Base-by-base conservation (phyloP, 1,139 yeast species). In the Nakaseomyces bracarensis region DNA sequence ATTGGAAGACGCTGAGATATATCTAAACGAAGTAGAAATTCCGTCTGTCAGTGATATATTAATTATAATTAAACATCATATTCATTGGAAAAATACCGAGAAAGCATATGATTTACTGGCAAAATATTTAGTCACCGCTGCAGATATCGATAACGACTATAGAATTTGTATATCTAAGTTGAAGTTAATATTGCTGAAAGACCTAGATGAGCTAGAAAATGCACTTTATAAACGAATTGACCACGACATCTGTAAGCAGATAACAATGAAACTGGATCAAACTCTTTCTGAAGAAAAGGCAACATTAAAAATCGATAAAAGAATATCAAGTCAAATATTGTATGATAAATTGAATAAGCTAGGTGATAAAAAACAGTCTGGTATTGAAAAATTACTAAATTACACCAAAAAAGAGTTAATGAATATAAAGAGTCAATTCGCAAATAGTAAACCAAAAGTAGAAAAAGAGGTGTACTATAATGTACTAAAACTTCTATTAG, bases 1-100 rank as follows among this genome's bases (percentile, higher is more conserved):
- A 20, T 55, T 55, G 36, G 44, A 45, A n/a, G 53, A 57, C 19
- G 63, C 60, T 1, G 50, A 52, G 34, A 36, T 36, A 1, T 57
- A 45, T 43, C 43, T 60, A 9, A 58, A 59, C 46, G 49, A 48
- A 42, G 13, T 40, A 18, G 56, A 54, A 36, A 19, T 28, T 9
- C 53, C 55, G 1, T 47, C 55, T 2, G 46, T 48, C 21, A 22
- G 41, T 3, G 60, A 57, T 37, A 46, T 55, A 23, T 34, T 51
- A 2, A 39, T 50, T 3, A 44, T 58, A 1, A 44, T 54, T 7
- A 51, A 54, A 14, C 52, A 46, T 30, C 52, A 52, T 39, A 40
- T 56, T 2, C 45, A 44, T 39, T 46, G 46, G 30, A 49, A 49
- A 22, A 47, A 47, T 30, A 16, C 42, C 7, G 28, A 46, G 2